Evolutionary conservation across 805 yeast species (phyloP).

Genomic region (Wickerhamiella vanderwaltii): DNA sequence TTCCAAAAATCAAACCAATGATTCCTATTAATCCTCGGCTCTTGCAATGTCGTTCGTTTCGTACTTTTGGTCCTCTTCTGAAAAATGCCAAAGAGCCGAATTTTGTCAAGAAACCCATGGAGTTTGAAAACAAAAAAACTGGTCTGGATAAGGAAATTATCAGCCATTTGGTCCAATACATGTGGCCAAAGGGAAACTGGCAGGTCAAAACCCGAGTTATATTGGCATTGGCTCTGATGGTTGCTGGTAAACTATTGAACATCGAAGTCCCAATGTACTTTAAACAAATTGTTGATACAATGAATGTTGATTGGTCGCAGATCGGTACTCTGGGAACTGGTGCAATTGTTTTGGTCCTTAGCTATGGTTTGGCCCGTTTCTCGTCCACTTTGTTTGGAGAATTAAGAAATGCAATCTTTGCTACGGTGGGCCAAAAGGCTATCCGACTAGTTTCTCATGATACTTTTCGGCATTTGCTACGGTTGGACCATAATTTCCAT

Average conservation of each 20-base stretch:
- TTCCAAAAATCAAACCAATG: too few relatives aligned
- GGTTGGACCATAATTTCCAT: conserved; percentile 81
- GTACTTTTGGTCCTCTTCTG: neutral
- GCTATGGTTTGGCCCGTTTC: conserved; percentile 88
- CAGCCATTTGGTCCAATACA: conserved; percentile 21
- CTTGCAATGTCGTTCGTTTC: neutral
- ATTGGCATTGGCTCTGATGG: conserved; percentile 57
- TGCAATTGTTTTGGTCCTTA: conserved; percentile 39
- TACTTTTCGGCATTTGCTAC: conserved; percentile 73
- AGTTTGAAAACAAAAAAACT: conserved; percentile 3
- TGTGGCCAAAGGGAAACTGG: conserved; percentile 29
- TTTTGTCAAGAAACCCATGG: neutral
- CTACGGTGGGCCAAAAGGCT: conserved; percentile 89
- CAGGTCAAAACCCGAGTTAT: conserved; percentile 54
- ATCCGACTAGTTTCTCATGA: conserved; percentile 79
- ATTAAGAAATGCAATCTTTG: conserved; percentile 87
- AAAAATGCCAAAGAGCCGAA: neutral
- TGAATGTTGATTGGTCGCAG: conserved; percentile 79
- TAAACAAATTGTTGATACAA: conserved; percentile 74
- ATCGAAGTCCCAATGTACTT: conserved; percentile 95
- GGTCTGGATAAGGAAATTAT: conserved; percentile 6
- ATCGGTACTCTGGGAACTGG: conserved; percentile 55
- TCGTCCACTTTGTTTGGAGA: conserved; percentile 94
- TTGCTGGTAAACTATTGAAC: conserved; percentile 73
- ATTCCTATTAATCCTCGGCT: too few relatives aligned